These are phyloP conservation scores for Macadamia integrifolia DNA, from an alignment of 164 flowering plant species.

Conservation along the genomic window DNA sequence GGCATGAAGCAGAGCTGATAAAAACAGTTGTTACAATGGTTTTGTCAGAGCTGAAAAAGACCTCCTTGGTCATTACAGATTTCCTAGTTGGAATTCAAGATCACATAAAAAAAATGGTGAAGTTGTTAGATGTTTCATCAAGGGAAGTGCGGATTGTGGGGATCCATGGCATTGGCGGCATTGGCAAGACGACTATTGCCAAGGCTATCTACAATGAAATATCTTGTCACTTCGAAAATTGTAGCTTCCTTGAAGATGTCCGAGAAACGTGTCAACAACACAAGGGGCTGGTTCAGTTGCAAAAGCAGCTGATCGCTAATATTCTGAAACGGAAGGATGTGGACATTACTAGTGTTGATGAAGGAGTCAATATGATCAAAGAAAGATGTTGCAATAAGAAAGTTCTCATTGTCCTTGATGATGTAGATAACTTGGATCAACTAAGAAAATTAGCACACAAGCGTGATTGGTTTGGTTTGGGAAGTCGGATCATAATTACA, in stretches of 20 bases:
- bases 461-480: neutral
- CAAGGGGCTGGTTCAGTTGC: neutral
- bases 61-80: no score
- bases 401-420: slow-evolving; percentile 5
- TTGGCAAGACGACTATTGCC: no score
- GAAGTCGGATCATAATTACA: slow-evolving; percentile 8
- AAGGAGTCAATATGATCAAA: neutral
- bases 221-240: neutral
- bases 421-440: neutral
- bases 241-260: slow-evolving; percentile 1
- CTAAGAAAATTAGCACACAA: neutral
- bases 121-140: no score
- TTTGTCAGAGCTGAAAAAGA: no score
- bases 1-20: no score
- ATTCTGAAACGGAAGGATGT: neutral
- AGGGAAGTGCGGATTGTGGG: no score
- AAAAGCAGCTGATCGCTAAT: slow-evolving; percentile 14
- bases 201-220: neutral
- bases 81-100: no score
- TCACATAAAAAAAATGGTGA: no score
- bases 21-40: no score
- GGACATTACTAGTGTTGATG: neutral
- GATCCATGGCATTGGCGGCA: no score
- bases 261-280: slow-evolving; percentile 1
- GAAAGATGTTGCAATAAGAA: neutral